Evolutionary conservation across 2,329 filamentous ascomycete species (phyloP), one percentile per base, ranked within the genome.

Genomic region (Metarhizium brunneum): DNA sequence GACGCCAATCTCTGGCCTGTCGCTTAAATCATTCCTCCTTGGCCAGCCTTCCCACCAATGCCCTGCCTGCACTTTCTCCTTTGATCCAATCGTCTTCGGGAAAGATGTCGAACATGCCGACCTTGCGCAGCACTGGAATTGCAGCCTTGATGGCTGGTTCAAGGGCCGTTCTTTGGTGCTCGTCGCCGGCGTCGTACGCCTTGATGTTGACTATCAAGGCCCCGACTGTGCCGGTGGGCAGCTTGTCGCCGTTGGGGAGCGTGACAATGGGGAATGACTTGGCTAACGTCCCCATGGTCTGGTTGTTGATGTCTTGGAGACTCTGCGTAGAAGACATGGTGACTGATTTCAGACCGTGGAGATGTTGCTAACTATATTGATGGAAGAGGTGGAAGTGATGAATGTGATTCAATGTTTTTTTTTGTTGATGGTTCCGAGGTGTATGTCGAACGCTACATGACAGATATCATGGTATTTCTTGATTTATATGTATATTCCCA

Each of bases 41-140:
- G 18, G 59, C 59, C 7, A 57, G 11, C 25, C 25, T 45, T 2
- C 59, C 59, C 1, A 60, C 57, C 43, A 60, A 20, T 25, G 59
- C 51, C 11, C 57, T 52, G 3, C 57, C 59, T 3, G 40, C 38
- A 4, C 55, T 35, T 7, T 47, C 45, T 6, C 48, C 50, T 36
- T 29, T 36, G n/a, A 54, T 54, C 57, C 59, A 60, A 36, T 60
- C 59, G 6, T 55, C 54, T 4, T 56, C 54, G 4, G 25, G 7
- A 42, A 60, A 59, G 8, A 59, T 43, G 7, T 54, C 57, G 55
- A 60, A 60, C 43, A 60, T 43, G 52, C 57, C 59, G 5, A 60
- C 57, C 6, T 35, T 35, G 32, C 32, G 32, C 32, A 35, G 32
- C 32, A 35, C 32, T 35, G 32, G 32, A 11, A 35, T 13, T 5